Evolutionary conservation across 257 asterid genomes (phyloP).

Genomic region (Fraxinus quadrangulata): DNA sequence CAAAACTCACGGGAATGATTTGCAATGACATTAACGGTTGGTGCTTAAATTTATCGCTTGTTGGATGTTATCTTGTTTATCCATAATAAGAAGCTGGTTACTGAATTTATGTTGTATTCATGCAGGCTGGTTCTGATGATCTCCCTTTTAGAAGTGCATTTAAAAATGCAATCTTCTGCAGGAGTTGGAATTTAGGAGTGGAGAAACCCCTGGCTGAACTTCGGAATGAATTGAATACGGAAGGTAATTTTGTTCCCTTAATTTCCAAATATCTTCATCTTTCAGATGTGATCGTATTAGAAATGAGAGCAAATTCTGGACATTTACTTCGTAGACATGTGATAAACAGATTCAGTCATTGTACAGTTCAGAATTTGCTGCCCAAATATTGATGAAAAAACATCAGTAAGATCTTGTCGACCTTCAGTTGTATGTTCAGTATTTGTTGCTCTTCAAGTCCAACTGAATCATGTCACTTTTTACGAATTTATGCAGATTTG

Average conservation of each 20-base stretch:
- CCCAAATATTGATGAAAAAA: constrained; percentile 69
- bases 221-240: constrained; percentile 39
- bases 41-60: not conserved
- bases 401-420: constrained; percentile 59
- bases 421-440: constrained; percentile 17
- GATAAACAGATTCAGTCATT: constrained; percentile 57
- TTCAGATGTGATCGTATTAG: constrained; percentile 3
- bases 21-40: not conserved
- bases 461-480: constrained; percentile 19
- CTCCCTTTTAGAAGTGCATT: constrained; percentile 90
- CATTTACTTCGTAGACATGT: constrained; percentile 23
- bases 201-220: constrained; percentile 51
- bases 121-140: constrained; percentile 86
- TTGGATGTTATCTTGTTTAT: constrained; percentile 4
- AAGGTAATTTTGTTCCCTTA: constrained; percentile 49
- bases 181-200: constrained; percentile 43
- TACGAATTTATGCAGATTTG: constrained; percentile 49
- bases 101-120: constrained; percentile 17
- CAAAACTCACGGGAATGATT: not conserved
- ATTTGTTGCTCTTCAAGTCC: constrained; percentile 1
- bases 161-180: constrained; percentile 73
- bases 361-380: constrained; percentile 87
- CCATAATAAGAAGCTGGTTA: constrained; percentile 8
- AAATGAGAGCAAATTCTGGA: constrained; percentile 16
- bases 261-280: constrained; percentile 11